Base-by-base conservation (phyloP, 1,284 basidiomycete species). In the Lignosus rhinocerotis region DNA sequence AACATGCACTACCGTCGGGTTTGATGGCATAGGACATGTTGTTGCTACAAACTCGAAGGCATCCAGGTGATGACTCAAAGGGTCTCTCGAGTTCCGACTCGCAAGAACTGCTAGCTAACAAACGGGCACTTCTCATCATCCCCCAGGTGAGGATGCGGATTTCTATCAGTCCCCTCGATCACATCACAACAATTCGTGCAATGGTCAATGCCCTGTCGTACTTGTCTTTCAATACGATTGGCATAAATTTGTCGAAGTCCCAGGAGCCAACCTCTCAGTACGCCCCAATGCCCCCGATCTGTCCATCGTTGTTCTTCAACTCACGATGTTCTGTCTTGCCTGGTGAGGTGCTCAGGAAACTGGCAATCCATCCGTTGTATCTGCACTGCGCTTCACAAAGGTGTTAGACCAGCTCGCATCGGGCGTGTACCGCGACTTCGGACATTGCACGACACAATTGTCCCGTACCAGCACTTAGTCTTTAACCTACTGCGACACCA, bases 361-460 rank as follows among this genome's bases (percentile, higher is more conserved):
- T n/a, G 38, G 6, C 41, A 25, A n/a, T 16, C 11, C n/a, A 7
- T n/a, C 17, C 1, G n/a, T 11, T 30, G 10, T 25, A 34, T 8
- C n/a, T 17, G 14, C 36, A 16, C 30, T 39, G 25, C 33, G 19
- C 6, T 43, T 55, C 39, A 34, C 17, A 31, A n/a, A n/a, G 14
- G 10, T 49, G 53, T 32, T 55, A 19, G 39, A 33, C 6, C 46
- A 49, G 17, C 19, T 55, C 14, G 11, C n/a, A 38, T 11, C 46
- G 19, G 53, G 53, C n/a, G 46, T 34, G 19, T 49, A 55, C 32
- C 21, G 17, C 38, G 49, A 49, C 47, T 43, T 55, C 32, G 39
- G 34, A 32, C 32, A 33, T 12, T 25, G 25, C 25, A 25, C 25
- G 25, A 25, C 25, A 25, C 25, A 25, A 25, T 25, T 25, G 25